Percentiles rank a stretch among this genome's conserved stretches.
These are phyloP conservation scores for Triangularia setosa DNA, from an alignment of 2,329 filamentous ascomycete genomes.

Conservation along the genomic window DNA sequence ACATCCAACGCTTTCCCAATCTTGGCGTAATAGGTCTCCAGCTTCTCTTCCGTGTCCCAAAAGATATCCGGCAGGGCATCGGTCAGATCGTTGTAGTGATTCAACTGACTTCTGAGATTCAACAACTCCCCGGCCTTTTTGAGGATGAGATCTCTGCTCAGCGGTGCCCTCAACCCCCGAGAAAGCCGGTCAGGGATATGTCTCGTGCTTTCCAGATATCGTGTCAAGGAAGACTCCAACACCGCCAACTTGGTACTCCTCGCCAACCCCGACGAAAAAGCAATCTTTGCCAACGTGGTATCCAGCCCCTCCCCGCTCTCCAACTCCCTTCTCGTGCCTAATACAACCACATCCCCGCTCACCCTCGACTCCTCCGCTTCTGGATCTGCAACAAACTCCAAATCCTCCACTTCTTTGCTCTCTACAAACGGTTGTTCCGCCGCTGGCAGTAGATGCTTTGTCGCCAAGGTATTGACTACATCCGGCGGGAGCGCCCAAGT, in stretches of 20 bases:
- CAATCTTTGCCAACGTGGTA: constrained; percentile 83
- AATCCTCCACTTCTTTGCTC: constrained; percentile 77
- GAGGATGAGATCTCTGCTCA: constrained; percentile 75
- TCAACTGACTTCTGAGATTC: constrained; percentile 83
- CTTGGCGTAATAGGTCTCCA: constrained; percentile 94
- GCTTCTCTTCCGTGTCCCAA: constrained; percentile 89
- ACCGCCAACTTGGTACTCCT: constrained; percentile 91
- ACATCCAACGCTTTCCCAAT: constrained; percentile 89
- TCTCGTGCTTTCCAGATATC: constrained; percentile 84
- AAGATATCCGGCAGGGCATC: constrained; percentile 94
- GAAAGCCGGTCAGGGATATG: constrained; percentile 76
- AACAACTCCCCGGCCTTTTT: constrained; percentile 92
- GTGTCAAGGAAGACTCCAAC: constrained; percentile 74
- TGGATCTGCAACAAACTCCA: constrained; percentile 79
- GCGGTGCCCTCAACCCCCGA: constrained; percentile 47
- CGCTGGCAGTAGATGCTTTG: constrained; percentile 68
- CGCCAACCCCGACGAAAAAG: constrained; percentile 91
- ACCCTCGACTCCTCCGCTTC: constrained; percentile 71
- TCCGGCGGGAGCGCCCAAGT: constrained; percentile 83
- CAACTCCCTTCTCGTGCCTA: constrained; percentile 67
- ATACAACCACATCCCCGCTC: constrained; percentile 80
- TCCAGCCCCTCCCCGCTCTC: constrained; percentile 46
- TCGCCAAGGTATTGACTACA: constrained; percentile 65
- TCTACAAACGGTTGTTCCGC: constrained; percentile 69
- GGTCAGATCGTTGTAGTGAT: constrained; percentile 94